Percentiles rank a stretch among this genome's conserved stretches.
Conservation (phyloP, 148 eudicot genomes). For the Limonium bicolor region DNA sequence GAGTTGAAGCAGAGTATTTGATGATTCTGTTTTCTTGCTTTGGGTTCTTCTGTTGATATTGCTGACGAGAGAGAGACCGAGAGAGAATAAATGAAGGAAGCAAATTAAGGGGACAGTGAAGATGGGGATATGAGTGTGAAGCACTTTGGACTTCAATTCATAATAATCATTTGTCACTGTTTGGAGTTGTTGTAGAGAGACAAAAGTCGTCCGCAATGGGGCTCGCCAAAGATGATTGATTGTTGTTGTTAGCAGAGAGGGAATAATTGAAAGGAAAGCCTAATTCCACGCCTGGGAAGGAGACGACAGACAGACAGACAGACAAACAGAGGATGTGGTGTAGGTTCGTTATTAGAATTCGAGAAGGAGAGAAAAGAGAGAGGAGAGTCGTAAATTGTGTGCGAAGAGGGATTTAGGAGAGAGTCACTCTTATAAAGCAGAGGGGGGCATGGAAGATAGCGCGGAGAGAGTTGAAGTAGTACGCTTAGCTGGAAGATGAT, state of each 20-base stretch:
- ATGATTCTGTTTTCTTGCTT: constrained; percentile 2
- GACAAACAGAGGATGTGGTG: background rate
- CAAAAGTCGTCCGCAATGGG: constrained; percentile 3
- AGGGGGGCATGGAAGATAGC: too few species aligned
- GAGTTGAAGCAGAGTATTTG: too few species aligned
- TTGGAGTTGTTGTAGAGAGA: too few species aligned
- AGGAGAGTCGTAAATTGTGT: background rate
- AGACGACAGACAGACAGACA: background rate
- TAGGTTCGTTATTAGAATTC: too few species aligned
- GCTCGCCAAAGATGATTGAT: constrained; percentile 2
- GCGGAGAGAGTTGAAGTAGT: too few species aligned
- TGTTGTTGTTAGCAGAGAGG: background rate
- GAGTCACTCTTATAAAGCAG: too few species aligned
- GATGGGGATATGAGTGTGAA: background rate
- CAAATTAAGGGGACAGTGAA: background rate
- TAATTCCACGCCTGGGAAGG: constrained; percentile 3
- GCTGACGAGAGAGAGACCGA: too few species aligned
- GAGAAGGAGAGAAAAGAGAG: background rate
- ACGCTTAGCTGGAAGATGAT: too few species aligned
- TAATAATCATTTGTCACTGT: too few species aligned
- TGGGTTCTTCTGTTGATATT: too few species aligned
- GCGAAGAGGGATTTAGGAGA: constrained; percentile 1
- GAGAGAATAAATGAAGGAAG: constrained; percentile 1
- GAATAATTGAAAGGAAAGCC: background rate
- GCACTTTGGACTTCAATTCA: background rate